Evolutionary conservation across 176 grass and related monocot species (phyloP).

Genomic region (Eleusine indica): DNA sequence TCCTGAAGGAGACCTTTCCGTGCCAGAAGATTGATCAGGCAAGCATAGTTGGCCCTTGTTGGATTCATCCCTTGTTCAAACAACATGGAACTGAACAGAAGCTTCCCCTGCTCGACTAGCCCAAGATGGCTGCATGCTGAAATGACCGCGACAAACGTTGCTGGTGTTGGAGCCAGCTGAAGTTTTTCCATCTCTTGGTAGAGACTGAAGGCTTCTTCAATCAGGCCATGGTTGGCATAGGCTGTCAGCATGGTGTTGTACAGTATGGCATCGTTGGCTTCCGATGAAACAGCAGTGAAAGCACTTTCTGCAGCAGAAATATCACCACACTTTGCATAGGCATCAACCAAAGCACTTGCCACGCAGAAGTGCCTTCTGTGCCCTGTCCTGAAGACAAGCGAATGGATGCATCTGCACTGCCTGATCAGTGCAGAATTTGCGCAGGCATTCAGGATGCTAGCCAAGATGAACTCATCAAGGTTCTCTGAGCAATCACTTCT

Average conservation of each 20-base stretch:
- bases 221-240: conserved; percentile 61
- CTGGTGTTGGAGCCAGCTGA: conserved; percentile 51
- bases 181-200: conserved; percentile 44
- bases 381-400: conserved; percentile 51
- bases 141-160: conserved; percentile 56
- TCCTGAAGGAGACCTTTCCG: conserved; percentile 53
- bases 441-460: conserved; percentile 46
- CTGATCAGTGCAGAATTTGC: conserved; percentile 52
- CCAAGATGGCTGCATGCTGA: conserved; percentile 60
- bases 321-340: conserved; percentile 67
- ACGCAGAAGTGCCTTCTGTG: conserved; percentile 46
- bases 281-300: conserved; percentile 35
- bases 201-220: conserved; percentile 40
- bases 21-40: conserved; percentile 60
- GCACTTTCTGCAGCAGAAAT: conserved; percentile 39
- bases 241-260: conserved; percentile 72
- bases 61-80: conserved; percentile 48
- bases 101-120: conserved; percentile 54
- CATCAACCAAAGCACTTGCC: conserved; percentile 54
- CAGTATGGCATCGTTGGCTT: conserved; percentile 39
- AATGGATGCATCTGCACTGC: conserved; percentile 50
- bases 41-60: conserved; percentile 42
- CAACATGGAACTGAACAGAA: conserved; percentile 42
- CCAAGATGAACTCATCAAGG: conserved; percentile 60
- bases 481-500: conserved; percentile 24